These are phyloP conservation scores for Podospora didyma DNA, from an alignment of 495 filamentous ascomycete genomes.

Conservation along the genomic window DNA sequence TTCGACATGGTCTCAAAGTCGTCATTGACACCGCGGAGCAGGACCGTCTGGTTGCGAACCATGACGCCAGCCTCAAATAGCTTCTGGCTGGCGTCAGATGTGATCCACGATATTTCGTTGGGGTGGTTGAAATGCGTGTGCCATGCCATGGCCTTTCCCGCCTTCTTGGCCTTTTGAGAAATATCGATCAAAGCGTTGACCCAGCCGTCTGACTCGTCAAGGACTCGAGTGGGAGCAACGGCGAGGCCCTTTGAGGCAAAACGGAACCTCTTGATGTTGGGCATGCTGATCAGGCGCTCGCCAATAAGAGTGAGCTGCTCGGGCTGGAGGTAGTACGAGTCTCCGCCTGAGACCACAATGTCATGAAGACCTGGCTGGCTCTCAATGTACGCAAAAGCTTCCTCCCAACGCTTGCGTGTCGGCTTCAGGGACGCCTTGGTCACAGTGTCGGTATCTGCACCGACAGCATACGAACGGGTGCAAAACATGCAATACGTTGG, in stretches of 20 bases:
- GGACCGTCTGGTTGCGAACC: slow-evolving; percentile 49
- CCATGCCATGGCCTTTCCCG: slow-evolving; percentile 54
- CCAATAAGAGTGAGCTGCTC: slow-evolving; percentile 35
- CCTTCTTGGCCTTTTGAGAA: slow-evolving; percentile 38
- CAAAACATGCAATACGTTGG: slow-evolving; percentile 56
- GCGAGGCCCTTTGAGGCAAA: slow-evolving; percentile 56
- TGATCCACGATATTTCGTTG: slow-evolving; percentile 58
- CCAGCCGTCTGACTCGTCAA: slow-evolving; percentile 51
- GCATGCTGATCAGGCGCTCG: slow-evolving; percentile 33
- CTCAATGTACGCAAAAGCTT: slow-evolving; percentile 49
- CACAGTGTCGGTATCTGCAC: slow-evolving; percentile 45
- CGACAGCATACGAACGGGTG: slow-evolving; percentile 56
- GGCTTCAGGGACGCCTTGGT: slow-evolving; percentile 45
- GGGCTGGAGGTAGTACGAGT: slow-evolving; percentile 47
- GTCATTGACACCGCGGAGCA: slow-evolving; percentile 56
- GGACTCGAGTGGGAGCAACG: slow-evolving; percentile 46
- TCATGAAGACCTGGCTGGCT: slow-evolving; percentile 43
- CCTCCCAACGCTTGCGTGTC: slow-evolving; percentile 37
- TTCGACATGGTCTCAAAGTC: slow-evolving; percentile 45
- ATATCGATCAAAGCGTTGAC: slow-evolving; percentile 44
- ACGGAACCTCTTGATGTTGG: slow-evolving; percentile 48
- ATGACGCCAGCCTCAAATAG: slow-evolving; percentile 48
- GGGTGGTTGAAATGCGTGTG: slow-evolving; percentile 64
- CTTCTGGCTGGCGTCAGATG: slow-evolving; percentile 42
- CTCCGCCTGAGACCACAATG: slow-evolving; percentile 56